phyloP scores from a whole-genome alignment of 768 basidiomycete genomes.

The Naganishia antarctica region DNA sequence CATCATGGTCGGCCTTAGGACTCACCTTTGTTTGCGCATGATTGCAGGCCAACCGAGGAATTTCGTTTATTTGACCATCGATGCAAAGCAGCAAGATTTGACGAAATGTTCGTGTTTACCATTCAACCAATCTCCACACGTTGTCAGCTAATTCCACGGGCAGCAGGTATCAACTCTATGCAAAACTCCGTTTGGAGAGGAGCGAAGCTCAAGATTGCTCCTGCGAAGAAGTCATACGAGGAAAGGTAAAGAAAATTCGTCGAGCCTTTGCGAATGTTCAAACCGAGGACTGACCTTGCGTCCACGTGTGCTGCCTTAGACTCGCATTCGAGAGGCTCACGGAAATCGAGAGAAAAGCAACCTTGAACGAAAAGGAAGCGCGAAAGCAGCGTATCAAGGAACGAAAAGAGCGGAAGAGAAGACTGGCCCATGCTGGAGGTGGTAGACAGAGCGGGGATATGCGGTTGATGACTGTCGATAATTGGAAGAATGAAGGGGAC shows the following conservation, averaged over 20 bases:
- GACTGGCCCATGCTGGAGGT: constrained; percentile 32
- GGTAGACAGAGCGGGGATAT: constrained; percentile 44
- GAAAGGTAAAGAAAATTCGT: constrained; percentile 12
- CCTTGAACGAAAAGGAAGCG: constrained; percentile 17
- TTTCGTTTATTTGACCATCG: constrained; percentile 19
- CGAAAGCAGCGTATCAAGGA: constrained; percentile 29
- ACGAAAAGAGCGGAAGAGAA: constrained; percentile 30
- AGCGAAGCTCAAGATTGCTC: constrained; percentile 40
- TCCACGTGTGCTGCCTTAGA: constrained; percentile 8
- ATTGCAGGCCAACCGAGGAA: constrained; percentile 14
- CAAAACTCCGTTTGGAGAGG: constrained; percentile 46
- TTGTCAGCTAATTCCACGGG: too few relatives aligned
- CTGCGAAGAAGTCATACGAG: constrained; percentile 38
- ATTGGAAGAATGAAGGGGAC: constrained; percentile 27
- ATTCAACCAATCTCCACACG: too few relatives aligned
- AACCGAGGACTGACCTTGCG: not conserved
- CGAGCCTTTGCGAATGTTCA: not conserved
- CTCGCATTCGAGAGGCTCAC: constrained; percentile 27
- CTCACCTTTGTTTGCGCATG: not conserved
- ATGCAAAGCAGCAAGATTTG: constrained; percentile 11
- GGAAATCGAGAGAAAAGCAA: constrained; percentile 1
- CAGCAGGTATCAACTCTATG: constrained; percentile 43
- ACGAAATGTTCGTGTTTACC: constrained; percentile 2
- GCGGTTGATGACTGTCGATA: constrained; percentile 30
- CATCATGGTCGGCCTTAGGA: not conserved